Evolutionary conservation across 192 early-diverging fungal species (phyloP).

Genomic region (Kickxella alabastrina): DNA sequence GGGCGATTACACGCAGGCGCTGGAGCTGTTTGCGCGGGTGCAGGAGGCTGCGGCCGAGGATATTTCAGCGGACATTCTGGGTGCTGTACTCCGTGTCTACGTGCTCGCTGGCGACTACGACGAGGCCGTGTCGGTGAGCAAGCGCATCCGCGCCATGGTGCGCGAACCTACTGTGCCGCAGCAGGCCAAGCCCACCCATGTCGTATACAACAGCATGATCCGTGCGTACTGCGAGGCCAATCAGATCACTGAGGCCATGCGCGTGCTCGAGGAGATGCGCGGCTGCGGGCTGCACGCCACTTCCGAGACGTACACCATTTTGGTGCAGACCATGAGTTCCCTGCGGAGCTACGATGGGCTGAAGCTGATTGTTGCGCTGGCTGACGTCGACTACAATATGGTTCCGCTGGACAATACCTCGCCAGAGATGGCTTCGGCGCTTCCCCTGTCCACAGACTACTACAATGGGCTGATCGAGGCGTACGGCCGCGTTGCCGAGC

Average conservation of each 20-base stretch:
- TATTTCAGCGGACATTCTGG: constrained; percentile 17
- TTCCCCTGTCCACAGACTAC: constrained; percentile 32
- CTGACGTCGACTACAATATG: constrained; percentile 50
- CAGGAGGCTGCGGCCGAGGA: constrained; percentile 23
- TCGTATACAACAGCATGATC: constrained; percentile 34
- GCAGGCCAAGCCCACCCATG: not conserved
- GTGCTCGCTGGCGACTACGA: constrained; percentile 35
- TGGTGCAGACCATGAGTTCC: constrained; percentile 32
- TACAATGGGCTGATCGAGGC: constrained; percentile 50
- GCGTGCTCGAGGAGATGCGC: constrained; percentile 50
- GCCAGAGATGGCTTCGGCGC: too few species aligned
- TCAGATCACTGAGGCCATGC: constrained; percentile 33
- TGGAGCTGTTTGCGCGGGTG: constrained; percentile 27
- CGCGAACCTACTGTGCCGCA: not conserved
- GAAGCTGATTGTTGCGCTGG: constrained; percentile 35
- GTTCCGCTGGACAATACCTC: too few species aligned
- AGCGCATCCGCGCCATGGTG: constrained; percentile 35
- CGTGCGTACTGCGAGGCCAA: constrained; percentile 31
- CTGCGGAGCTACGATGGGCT: constrained; percentile 43
- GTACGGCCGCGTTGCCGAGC: constrained; percentile 38
- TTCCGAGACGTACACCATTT: constrained; percentile 30
- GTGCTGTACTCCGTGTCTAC: constrained; percentile 41
- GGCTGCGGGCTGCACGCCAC: constrained; percentile 24
- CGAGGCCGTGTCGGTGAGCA: constrained; percentile 46
- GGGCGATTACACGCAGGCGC: constrained; percentile 21